Conservation (phyloP, 495 filamentous ascomycete genomes). For the Trichoderma parareesei region DNA sequence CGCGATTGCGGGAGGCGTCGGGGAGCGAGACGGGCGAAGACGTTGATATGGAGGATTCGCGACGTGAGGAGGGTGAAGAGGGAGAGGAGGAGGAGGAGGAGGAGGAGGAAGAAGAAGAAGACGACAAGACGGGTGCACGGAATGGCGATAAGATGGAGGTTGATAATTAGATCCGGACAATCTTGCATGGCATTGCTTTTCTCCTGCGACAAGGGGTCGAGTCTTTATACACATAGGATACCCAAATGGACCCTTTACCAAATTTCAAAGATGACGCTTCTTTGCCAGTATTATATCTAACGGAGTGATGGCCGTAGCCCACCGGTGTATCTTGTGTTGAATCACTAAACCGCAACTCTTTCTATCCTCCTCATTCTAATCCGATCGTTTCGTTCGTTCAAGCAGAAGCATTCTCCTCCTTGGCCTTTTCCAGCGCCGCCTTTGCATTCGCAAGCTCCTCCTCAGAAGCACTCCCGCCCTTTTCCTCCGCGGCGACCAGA, state of each 20-base stretch:
- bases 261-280: background rate
- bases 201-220: background rate
- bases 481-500: conserved; percentile 43
- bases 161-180: conserved; percentile 10
- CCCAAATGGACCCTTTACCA: background rate
- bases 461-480: conserved; percentile 48
- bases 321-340: background rate
- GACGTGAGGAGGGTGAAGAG: conserved; percentile 26
- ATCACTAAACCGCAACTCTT: background rate
- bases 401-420: conserved; percentile 21
- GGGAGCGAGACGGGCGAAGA: conserved; percentile 45
- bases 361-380: background rate
- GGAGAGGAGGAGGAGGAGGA: conserved; percentile 34
- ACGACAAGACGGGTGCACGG: conserved; percentile 31
- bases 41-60: conserved; percentile 40
- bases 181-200: background rate
- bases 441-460: conserved; percentile 56
- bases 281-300: background rate
- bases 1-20: conserved; percentile 20
- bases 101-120: conserved; percentile 32
- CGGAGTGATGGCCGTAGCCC: background rate
- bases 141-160: conserved; percentile 59
- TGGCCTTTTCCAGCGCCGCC: conserved; percentile 35
- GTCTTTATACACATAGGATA: background rate
- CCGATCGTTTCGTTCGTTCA: background rate